Base-by-base conservation (phyloP, 75 land plant genomes). In the Picea glauca region DNA sequence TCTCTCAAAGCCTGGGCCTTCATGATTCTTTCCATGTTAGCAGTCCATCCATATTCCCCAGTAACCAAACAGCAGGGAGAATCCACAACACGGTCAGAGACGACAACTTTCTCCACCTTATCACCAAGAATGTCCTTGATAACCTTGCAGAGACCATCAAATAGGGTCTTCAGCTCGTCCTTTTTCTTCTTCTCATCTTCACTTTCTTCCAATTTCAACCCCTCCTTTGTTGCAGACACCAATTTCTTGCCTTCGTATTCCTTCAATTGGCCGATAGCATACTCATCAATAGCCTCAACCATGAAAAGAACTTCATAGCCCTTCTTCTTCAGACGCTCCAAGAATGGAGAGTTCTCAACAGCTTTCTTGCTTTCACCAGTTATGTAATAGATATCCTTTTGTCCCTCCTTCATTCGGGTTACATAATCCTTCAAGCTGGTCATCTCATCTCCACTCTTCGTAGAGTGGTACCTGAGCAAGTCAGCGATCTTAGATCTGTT, bases 21-120 rank as follows among this genome's bases (percentile, higher is more conserved):
- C 95, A 93, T 93, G 78, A 92, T 92, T 64, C 94, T 80, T 76
- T 92, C 94, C 94, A 92, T 92, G 83, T 92, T 92, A 0, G 94
- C 94, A 26, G 91, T 90, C 94, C 93, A 92, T 4, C 94, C 94
- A 63, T 91, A 92, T 66, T 92, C 94, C 3, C 94, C 93, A 15
- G 94, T 92, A 23, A 92, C 94, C 80, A 91, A 72, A 72, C 91
- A 91, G 74, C 93, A 91, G 0, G 93, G 93, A 62, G 93, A 91
- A 64, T 91, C 93, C 72, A 90, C 93, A 66, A 91, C 84, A 20
- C 93, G 72, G 32, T 91, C 93, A 2, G 92, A 91, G 35, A 90
- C 88, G 6, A 91, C 90, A 13, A 91, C 93, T 76, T 91, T 91
- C 83, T 91, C 93, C 4, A 92, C 94, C 81, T 78, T 88, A 72